Evolutionary conservation across 202 grass and related monocot genomes (phyloP).

Genomic region (Alloteropsis angusta): DNA sequence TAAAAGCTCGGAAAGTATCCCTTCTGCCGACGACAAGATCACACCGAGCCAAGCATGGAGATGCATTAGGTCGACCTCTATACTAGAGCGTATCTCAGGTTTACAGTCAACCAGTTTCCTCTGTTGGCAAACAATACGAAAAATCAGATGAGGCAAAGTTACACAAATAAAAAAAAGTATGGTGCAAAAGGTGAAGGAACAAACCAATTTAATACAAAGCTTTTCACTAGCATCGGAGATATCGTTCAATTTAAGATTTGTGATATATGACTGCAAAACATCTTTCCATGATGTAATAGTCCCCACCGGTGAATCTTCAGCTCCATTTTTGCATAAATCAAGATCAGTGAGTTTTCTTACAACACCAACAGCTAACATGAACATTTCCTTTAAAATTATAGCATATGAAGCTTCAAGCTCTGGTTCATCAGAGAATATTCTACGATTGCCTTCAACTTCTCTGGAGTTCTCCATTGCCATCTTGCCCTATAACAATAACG

Average conservation of each 20-base stretch:
- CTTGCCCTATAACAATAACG: constrained; percentile 39
- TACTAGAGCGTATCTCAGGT: constrained; percentile 38
- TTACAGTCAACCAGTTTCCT: constrained; percentile 40
- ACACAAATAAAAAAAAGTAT: neutral
- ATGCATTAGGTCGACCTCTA: constrained; percentile 52
- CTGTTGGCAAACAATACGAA: constrained; percentile 39
- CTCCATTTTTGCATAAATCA: constrained; percentile 20
- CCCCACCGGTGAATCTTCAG: constrained; percentile 31
- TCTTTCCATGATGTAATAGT: constrained; percentile 72
- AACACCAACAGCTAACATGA: constrained; percentile 36
- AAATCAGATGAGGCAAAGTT: constrained; percentile 6
- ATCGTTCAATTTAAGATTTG: constrained; percentile 48
- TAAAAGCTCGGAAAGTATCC: constrained; percentile 79
- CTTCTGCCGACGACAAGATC: constrained; percentile 51
- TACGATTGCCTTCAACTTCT: constrained; percentile 21
- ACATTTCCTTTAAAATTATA: constrained; percentile 38
- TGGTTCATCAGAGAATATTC: constrained; percentile 23
- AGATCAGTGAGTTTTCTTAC: constrained; percentile 32
- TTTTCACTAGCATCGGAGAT: constrained; percentile 47
- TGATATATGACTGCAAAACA: constrained; percentile 53
- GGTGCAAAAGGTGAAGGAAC: constrained; percentile 21
- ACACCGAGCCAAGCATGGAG: constrained; percentile 52
- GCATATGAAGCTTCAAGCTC: constrained; percentile 38
- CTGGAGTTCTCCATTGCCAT: constrained; percentile 17
- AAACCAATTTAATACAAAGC: constrained; percentile 48